Evolutionary conservation across 208 protist genomes (phyloP), one percentile per base, ranked within the genome.

Genomic region (Leishmania mexicana): DNA sequence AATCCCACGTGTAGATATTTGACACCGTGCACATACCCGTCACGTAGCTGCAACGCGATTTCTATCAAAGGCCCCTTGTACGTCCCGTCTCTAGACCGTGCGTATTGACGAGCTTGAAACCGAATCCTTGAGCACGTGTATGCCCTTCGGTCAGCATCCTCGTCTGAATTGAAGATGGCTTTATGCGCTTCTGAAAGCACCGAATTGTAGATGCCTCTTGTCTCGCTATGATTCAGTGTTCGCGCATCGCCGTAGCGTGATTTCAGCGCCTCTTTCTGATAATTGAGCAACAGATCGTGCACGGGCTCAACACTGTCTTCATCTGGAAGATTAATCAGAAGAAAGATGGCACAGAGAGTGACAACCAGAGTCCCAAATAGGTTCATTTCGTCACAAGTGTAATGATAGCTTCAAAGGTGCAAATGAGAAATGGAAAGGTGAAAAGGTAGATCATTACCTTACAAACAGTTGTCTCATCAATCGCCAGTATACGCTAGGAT

Each of bases 21-120:
- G 47, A 93, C 60, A 10, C 88, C 89, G 78, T 95, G 84, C 72
- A 89, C 83, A 71, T 93, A 95, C 42, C 83, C 78, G 80, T 95
- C 90, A 49, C 92, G 87, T 38, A 94, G 42, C 76, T 94, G 92
- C 38, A 95, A 81, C n/a, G 84, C 47, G 54, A 83, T 78, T 70
- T 90, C 86, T 5, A 83, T 86, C 57, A 90, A 35, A 45, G 84
- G 74, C n/a, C 70, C 73, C 81, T 71, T 17, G 77, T 86, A 80
- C 19, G 74, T 83, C 54, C 86, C 87, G 79, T 92, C 87, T 54
- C 89, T 86, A 38, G 91, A 91, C 45, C 91, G 88, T 17, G 89
- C 85, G 57, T 95, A 95, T 42, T 84, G 82, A 38, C 87, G 85
- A 21, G 83, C 85, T 38, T 76, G 80, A 65, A 80, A 90, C 1